phyloP scores from a whole-genome alignment of 192 early-diverging fungal genomes.

The Coemansia sp. region DNA sequence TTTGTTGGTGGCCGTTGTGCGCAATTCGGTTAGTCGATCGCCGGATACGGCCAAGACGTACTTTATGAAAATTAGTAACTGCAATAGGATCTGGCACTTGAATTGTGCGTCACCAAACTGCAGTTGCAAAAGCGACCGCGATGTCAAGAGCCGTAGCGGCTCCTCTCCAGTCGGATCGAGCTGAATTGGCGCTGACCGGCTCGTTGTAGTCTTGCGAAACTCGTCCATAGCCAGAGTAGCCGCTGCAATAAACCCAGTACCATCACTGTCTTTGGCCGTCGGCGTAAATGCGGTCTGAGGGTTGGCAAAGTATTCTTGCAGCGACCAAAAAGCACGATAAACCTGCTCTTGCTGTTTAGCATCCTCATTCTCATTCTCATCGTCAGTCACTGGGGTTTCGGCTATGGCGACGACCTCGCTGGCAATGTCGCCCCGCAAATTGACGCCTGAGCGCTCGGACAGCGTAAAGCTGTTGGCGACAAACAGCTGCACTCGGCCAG shows the following conservation, averaged over 20 bases:
- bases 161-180: conserved; percentile 23
- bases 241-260: conserved; percentile 16
- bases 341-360: conserved; percentile 29
- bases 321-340: conserved; percentile 78
- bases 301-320: conserved; percentile 75
- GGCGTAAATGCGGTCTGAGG: conserved; percentile 56
- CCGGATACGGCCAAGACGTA: conserved; percentile 63
- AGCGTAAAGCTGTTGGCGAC: conserved; percentile 84
- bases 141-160: conserved; percentile 32
- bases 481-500: conserved; percentile 87
- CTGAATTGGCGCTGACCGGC: conserved; percentile 6
- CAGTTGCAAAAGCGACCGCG: conserved; percentile 31
- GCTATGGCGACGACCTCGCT: neutral
- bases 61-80: conserved; percentile 83
- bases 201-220: conserved; percentile 31
- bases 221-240: conserved; percentile 31
- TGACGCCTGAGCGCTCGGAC: conserved; percentile 88
- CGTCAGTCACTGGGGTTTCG: neutral
- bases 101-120: conserved; percentile 81
- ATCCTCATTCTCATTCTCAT: neutral
- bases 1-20: conserved; percentile 39
- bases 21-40: conserved; percentile 50
- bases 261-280: neutral
- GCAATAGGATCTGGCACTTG: conserved; percentile 83
- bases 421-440: conserved; percentile 83